These are phyloP conservation scores for Umbelopsis sp. DNA, from an alignment of 192 early-diverging fungal species.

Conservation along the genomic window DNA sequence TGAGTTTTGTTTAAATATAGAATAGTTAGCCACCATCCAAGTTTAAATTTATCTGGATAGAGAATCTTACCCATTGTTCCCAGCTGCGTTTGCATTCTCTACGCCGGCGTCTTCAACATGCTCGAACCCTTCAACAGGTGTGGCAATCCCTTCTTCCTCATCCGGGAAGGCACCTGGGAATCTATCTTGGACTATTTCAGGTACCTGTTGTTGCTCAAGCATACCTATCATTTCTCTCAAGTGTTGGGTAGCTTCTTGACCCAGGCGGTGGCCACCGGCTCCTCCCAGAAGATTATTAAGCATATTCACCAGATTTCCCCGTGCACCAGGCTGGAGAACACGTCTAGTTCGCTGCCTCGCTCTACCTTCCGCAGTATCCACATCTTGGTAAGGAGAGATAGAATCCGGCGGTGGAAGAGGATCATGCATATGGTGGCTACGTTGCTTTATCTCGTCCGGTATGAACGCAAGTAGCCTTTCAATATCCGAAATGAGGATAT, in stretches of 20 bases:
- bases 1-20: not conserved
- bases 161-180: slow-evolving; percentile 39
- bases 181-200: slow-evolving; percentile 11
- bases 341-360: slow-evolving; percentile 30
- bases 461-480: slow-evolving; percentile 49
- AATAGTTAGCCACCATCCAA: too few relatives aligned
- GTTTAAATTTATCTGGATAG: not conserved
- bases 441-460: slow-evolving; percentile 46
- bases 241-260: slow-evolving; percentile 7
- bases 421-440: slow-evolving; percentile 61
- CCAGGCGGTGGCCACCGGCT: slow-evolving; percentile 14
- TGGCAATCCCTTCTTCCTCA: not conserved
- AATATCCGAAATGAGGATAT: slow-evolving; percentile 51
- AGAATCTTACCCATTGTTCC: not conserved
- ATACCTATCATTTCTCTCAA: slow-evolving; percentile 31
- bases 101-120: slow-evolving; percentile 8
- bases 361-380: slow-evolving; percentile 27
- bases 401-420: slow-evolving; percentile 65
- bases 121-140: not conserved
- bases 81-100: not conserved
- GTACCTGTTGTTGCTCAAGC: slow-evolving; percentile 32
- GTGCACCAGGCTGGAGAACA: slow-evolving; percentile 22
- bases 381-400: slow-evolving; percentile 28
- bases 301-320: slow-evolving; percentile 29
- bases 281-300: slow-evolving; percentile 26